These are phyloP conservation scores for Brassica rapa DNA, from an alignment of 345 rosid species.

Conservation along the genomic window DNA sequence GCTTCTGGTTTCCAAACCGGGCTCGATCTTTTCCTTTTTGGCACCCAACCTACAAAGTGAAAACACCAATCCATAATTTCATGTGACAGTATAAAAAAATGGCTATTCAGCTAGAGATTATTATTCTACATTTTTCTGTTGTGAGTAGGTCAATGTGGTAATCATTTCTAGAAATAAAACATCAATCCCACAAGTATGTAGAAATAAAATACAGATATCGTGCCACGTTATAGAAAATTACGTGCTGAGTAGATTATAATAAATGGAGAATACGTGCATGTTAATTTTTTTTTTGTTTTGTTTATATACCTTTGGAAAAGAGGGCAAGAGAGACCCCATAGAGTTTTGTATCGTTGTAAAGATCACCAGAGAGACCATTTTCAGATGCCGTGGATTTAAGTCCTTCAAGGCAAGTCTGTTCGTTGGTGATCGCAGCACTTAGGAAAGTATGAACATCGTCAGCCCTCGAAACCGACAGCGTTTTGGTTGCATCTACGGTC, in stretches of 20 bases:
- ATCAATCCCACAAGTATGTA: background rate
- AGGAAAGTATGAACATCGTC: constrained; percentile 71
- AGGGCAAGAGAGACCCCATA: constrained; percentile 77
- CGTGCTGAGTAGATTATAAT: constrained; percentile 9
- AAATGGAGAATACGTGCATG: constrained; percentile 21
- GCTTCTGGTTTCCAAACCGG: constrained; percentile 40
- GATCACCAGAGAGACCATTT: constrained; percentile 53
- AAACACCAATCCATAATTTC: background rate
- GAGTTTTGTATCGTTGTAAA: constrained; percentile 76
- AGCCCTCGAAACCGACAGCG: constrained; percentile 48
- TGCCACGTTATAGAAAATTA: constrained; percentile 7
- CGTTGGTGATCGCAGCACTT: constrained; percentile 78
- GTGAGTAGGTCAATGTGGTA: background rate
- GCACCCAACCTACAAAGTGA: constrained; percentile 29
- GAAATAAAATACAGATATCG: constrained; percentile 7
- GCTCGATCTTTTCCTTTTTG: constrained; percentile 35
- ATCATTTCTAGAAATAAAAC: background rate
- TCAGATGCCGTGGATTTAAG: constrained; percentile 50
- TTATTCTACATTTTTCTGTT: background rate
- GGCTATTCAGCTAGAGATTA: background rate
- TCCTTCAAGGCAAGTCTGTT: constrained; percentile 76
- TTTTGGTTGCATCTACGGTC: constrained; percentile 50
- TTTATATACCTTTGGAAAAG: constrained; percentile 61
- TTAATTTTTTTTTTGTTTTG: constrained; percentile 32
- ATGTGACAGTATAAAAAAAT: background rate